Percentiles rank a stretch among this genome's conserved stretches.
Conservation (phyloP, 2,329 filamentous ascomycete genomes). For the Colletotrichum ledebouriae region DNA sequence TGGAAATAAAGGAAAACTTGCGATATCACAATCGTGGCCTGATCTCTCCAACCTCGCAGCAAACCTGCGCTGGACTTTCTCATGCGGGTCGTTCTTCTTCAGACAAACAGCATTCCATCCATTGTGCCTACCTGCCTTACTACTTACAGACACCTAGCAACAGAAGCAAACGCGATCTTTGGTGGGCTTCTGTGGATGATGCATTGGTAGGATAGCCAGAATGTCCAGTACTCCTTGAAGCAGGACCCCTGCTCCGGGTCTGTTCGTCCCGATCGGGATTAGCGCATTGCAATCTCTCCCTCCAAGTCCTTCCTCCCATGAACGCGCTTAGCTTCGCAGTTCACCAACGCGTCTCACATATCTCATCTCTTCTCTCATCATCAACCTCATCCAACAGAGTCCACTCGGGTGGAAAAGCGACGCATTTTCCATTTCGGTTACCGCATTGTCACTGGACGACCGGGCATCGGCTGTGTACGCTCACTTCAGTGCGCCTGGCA, state of each 20-base stretch:
- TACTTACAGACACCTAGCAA: not conserved
- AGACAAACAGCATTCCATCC: too few relatives aligned
- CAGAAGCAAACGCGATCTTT: conserved; percentile 6
- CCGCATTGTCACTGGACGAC: not conserved
- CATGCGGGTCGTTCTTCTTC: too few relatives aligned
- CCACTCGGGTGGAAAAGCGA: conserved; percentile 1
- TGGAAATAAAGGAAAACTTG: too few relatives aligned
- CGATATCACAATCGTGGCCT: too few relatives aligned
- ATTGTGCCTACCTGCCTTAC: too few relatives aligned
- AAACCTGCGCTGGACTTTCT: too few relatives aligned
- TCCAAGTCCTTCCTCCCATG: conserved; percentile 36
- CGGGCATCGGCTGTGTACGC: conserved; percentile 3
- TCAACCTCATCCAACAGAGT: conserved; percentile 38
- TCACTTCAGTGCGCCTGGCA: conserved; percentile 32
- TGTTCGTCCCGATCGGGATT: conserved; percentile 20
- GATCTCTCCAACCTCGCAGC: too few relatives aligned
- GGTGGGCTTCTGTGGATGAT: conserved; percentile 13
- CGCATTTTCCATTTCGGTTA: conserved; percentile 19
- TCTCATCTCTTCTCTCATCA: conserved; percentile 41
- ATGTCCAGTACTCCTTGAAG: conserved; percentile 11
- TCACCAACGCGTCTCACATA: conserved; percentile 43
- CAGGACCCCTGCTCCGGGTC: conserved; percentile 27
- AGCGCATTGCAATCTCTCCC: conserved; percentile 41
- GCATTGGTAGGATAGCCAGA: conserved; percentile 10
- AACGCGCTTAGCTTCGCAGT: conserved; percentile 42